Evolutionary conservation across 805 yeast species (phyloP).

Genomic region (Schwanniomyces sp.): DNA sequence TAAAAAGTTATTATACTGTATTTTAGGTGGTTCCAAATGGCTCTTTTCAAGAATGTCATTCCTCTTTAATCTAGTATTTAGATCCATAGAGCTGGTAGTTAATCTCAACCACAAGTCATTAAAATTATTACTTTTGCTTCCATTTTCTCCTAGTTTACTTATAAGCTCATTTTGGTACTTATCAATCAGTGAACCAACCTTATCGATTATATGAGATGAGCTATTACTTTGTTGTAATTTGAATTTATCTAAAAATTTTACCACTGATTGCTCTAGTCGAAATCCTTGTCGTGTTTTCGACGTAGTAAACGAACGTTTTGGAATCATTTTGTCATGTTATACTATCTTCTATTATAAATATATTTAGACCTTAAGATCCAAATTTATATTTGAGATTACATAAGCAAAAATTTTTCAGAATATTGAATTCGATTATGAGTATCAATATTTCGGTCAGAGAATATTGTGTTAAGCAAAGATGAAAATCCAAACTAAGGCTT

Average conservation of each 20-base stretch:
- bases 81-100: not conserved
- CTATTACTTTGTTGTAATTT: conserved; percentile 3
- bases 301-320: conserved; percentile 5
- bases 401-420: conserved; percentile 7
- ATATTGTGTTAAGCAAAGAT: conserved; percentile 27
- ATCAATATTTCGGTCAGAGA: not conserved
- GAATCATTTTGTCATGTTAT: not conserved
- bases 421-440: not conserved
- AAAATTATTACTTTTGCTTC: not conserved
- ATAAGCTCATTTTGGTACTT: conserved; percentile 7
- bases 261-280: not conserved
- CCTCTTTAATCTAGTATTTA: not conserved
- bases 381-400: not conserved
- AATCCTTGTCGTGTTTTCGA: not conserved
- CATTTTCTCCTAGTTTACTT: conserved; percentile 1
- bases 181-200: conserved; percentile 11
- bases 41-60: not conserved
- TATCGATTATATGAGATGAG: conserved; percentile 8
- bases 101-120: conserved; percentile 3
- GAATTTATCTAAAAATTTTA: conserved; percentile 3
- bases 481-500: conserved; percentile 69
- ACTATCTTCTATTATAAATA: not conserved
- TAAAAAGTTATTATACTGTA: conserved; percentile 10
- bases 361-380: not conserved
- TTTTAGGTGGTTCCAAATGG: conserved; percentile 3